Conservation (phyloP, 225 moss, liverwort and hornwort species). For the Straminergon stramineum region DNA sequence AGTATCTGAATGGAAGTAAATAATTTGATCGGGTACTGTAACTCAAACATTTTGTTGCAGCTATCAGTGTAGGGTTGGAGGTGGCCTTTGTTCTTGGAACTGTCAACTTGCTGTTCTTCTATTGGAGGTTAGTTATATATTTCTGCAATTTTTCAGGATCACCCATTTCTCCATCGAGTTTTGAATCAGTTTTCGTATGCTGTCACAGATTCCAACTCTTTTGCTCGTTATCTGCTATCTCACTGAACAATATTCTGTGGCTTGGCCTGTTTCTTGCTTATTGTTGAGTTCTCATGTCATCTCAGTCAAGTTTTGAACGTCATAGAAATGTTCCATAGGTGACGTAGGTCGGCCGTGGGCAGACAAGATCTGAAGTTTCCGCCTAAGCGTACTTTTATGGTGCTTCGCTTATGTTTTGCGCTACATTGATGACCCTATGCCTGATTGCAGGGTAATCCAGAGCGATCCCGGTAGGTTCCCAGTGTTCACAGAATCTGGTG, state of each 20-base stretch:
- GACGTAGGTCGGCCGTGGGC: not conserved
- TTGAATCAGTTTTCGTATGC: not conserved
- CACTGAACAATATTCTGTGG: not conserved
- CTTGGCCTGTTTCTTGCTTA: not conserved
- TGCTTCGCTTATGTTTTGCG: not conserved
- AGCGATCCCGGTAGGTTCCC: constrained; percentile 49
- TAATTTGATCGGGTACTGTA: not conserved
- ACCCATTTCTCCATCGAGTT: not conserved
- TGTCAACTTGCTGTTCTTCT: constrained; percentile 24
- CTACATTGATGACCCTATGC: not conserved
- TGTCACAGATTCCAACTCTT: not conserved
- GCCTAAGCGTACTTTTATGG: not conserved
- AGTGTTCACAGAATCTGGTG: constrained; percentile 7
- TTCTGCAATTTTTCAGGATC: not conserved
- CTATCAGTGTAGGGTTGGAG: constrained; percentile 37
- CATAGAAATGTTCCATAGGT: not conserved
- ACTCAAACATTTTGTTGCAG: constrained; percentile 19
- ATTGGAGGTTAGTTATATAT: constrained; percentile 42
- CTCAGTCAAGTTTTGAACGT: not conserved
- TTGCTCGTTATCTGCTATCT: not conserved
- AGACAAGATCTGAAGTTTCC: not conserved
- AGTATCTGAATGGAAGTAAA: not conserved
- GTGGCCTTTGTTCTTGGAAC: constrained; percentile 37
- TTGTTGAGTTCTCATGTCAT: not conserved
- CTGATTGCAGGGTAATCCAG: constrained; percentile 34